Conservation (phyloP, 2,329 filamentous ascomycete species). For the Xylariaceae sp. region DNA sequence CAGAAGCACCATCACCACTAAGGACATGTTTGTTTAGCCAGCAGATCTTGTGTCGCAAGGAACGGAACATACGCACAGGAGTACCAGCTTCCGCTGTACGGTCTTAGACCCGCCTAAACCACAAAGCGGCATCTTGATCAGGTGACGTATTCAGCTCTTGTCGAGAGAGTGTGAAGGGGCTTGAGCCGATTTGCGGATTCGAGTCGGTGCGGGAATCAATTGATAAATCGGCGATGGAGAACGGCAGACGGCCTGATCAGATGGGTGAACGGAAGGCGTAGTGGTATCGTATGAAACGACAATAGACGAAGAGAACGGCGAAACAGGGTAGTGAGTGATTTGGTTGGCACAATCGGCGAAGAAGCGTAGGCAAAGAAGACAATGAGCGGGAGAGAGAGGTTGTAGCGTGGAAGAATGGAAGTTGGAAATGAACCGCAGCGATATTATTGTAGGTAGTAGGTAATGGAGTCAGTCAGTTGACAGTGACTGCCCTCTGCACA, state of each 20-base stretch:
- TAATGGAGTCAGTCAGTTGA: too few relatives aligned
- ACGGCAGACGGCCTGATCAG: neutral
- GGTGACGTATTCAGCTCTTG: neutral
- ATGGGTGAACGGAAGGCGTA: neutral
- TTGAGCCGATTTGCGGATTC: neutral
- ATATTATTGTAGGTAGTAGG: conserved; percentile 1
- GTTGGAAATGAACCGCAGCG: conserved; percentile 17
- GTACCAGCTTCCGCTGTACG: conserved; percentile 91
- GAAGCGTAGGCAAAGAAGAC: conserved; percentile 3
- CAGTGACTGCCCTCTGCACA: neutral
- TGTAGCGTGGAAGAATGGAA: conserved; percentile 2
- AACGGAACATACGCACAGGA: conserved; percentile 60
- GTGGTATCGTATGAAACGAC: neutral
- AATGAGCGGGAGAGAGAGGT: conserved; percentile 5
- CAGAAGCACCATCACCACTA: conserved; percentile 91
- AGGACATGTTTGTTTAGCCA: conserved; percentile 14
- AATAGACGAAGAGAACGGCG: neutral
- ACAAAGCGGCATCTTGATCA: conserved; percentile 43
- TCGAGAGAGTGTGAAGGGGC: neutral
- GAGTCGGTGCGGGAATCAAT: neutral
- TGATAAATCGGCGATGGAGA: neutral
- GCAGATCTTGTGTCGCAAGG: conserved; percentile 17
- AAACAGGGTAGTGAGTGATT: neutral
- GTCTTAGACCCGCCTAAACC: conserved; percentile 64
- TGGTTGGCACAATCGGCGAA: conserved; percentile 4